Conservation (phyloP, 1,139 yeast genomes). For the Candida dubliniensis region DNA sequence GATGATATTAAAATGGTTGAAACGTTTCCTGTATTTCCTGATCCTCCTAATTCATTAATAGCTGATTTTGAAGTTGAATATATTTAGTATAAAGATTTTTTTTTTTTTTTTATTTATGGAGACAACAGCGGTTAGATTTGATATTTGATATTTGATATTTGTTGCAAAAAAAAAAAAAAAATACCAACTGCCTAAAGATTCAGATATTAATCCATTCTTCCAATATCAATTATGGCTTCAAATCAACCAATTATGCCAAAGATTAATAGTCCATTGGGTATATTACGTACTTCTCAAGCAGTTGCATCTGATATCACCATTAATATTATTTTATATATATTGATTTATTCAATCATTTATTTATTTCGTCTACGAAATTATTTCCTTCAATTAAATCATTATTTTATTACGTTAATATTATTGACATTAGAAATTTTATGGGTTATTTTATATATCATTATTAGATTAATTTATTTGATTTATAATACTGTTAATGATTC, state of each 20-base stretch:
- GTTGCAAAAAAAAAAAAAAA: constrained; percentile 9
- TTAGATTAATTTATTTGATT: constrained; percentile 8
- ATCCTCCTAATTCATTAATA: constrained; percentile 3
- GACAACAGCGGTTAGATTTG: background rate
- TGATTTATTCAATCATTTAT: constrained; percentile 7
- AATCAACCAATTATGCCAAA: constrained; percentile 5
- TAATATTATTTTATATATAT: constrained; percentile 9
- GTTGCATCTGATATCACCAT: constrained; percentile 9
- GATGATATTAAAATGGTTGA: constrained; percentile 5
- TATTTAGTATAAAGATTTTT: constrained; percentile 2
- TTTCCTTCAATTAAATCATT: constrained; percentile 1
- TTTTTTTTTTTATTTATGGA: background rate
- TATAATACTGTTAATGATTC: constrained; percentile 7
- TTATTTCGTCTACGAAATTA: constrained; percentile 9
- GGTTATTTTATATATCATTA: constrained; percentile 6
- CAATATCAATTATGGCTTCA: background rate
- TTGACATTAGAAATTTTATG: constrained; percentile 5
- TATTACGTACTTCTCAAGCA: constrained; percentile 7
- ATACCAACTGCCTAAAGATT: background rate
- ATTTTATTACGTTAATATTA: constrained; percentile 1
- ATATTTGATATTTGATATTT: background rate
- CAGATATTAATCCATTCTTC: background rate
- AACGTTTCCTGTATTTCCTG: constrained; percentile 3
- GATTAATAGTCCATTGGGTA: constrained; percentile 6
- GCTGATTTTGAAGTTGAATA: constrained; percentile 10